Conservation (phyloP, 331 rosid species). For the Prunus yedoensis region DNA sequence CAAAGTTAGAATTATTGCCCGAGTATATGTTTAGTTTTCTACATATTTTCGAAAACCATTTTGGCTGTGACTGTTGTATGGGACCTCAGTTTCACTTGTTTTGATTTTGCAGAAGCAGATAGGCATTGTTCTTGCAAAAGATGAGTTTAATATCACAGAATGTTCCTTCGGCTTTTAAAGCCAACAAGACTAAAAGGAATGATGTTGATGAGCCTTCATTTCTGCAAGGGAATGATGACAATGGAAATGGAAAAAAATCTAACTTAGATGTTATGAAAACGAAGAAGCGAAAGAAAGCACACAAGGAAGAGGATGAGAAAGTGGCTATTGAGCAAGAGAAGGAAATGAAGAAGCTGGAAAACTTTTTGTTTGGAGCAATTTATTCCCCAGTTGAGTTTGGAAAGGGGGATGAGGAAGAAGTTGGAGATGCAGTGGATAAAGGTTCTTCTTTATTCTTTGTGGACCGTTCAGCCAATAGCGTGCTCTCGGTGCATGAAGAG, state of each 20-base stretch:
- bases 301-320: constrained; percentile 36
- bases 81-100: background rate
- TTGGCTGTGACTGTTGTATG: background rate
- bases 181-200: constrained; percentile 36
- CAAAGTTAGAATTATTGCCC: background rate
- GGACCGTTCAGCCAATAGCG: constrained; percentile 57
- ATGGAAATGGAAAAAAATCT: constrained; percentile 24
- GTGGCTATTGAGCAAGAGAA: constrained; percentile 44
- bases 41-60: too few relatives aligned
- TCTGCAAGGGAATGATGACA: constrained; percentile 27
- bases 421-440: constrained; percentile 20
- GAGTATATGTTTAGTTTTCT: background rate
- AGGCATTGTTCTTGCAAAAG: constrained; percentile 24
- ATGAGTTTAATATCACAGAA: constrained; percentile 77
- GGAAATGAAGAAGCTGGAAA: constrained; percentile 77
- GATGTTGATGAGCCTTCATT: constrained; percentile 23
- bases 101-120: constrained; percentile 24
- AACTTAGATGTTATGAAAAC: constrained; percentile 27
- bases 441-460: constrained; percentile 49
- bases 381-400: constrained; percentile 69
- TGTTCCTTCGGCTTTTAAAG: constrained; percentile 21
- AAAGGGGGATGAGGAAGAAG: constrained; percentile 42
- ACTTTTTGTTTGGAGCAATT: constrained; percentile 68
- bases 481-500: constrained; percentile 37
- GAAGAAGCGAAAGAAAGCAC: constrained; percentile 57